These are phyloP conservation scores for Aspergillus sparsus DNA, from an alignment of 495 filamentous ascomycete species.

Conservation along the genomic window DNA sequence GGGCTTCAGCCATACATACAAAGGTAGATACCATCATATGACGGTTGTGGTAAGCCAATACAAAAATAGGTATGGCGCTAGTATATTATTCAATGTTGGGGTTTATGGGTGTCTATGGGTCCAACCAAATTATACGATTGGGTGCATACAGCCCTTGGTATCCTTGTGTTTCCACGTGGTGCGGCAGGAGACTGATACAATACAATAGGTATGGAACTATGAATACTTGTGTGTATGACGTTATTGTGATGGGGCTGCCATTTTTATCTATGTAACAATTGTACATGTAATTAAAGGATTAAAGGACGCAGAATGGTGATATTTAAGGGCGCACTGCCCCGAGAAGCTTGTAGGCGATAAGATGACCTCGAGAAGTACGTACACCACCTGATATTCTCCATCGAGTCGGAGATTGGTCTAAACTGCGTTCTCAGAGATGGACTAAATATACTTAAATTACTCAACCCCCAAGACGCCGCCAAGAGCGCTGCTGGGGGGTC, in stretches of 20 bases:
- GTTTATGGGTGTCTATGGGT: conserved; percentile 20
- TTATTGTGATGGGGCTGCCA: background rate
- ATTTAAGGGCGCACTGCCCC: background rate
- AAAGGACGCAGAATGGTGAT: background rate
- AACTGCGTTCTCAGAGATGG: background rate
- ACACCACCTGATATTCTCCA: background rate
- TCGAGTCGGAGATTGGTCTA: background rate
- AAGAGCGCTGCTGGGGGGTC: conserved; percentile 20
- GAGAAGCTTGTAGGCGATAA: conserved; percentile 19
- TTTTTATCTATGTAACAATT: background rate
- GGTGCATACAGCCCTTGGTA: conserved; percentile 10
- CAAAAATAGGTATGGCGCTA: conserved; percentile 7
- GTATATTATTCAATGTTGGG: conserved; percentile 23
- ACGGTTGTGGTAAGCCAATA: background rate
- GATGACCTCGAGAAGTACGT: background rate
- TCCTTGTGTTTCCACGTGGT: conserved; percentile 27
- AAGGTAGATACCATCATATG: too few relatives aligned
- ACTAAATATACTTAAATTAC: conserved; percentile 6
- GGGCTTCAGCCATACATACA: too few relatives aligned
- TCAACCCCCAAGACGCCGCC: conserved; percentile 17
- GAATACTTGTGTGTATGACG: conserved; percentile 12
- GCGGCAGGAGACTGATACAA: conserved; percentile 19
- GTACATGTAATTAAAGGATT: background rate
- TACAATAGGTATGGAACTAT: background rate
- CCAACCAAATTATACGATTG: conserved; percentile 23